A percentile compares a stretch with the other conserved stretches of the same genome.
These are phyloP conservation scores for Trichophaea hybrida DNA, from an alignment of 2,329 filamentous ascomycete genomes.

Conservation along the genomic window DNA sequence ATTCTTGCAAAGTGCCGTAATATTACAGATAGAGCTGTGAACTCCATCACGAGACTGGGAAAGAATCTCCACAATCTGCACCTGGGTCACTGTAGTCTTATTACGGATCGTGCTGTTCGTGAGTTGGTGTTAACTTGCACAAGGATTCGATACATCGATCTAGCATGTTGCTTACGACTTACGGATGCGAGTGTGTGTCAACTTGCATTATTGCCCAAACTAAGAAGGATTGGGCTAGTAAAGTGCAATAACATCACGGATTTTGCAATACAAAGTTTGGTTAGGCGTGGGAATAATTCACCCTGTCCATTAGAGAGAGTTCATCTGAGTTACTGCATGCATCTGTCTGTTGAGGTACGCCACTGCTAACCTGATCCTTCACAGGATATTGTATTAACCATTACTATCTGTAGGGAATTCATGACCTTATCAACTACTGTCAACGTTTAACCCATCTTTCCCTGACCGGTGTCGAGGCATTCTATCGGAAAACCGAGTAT, in stretches of 20 bases:
- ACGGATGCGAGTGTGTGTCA: conserved; percentile 78
- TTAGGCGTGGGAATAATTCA: conserved; percentile 45
- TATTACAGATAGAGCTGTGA: conserved; percentile 75
- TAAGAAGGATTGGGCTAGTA: conserved; percentile 86
- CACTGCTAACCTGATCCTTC: conserved; percentile 28
- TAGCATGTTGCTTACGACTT: conserved; percentile 83
- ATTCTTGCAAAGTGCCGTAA: conserved; percentile 88
- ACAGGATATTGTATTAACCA: background rate
- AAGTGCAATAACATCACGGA: conserved; percentile 89
- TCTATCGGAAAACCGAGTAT: conserved; percentile 59
- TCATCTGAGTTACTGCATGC: conserved; percentile 43
- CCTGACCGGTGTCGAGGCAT: conserved; percentile 83
- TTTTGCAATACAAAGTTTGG: conserved; percentile 70
- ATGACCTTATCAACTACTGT: conserved; percentile 76
- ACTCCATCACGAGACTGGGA: conserved; percentile 69
- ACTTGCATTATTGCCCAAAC: conserved; percentile 73
- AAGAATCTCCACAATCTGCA: conserved; percentile 97
- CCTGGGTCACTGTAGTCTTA: conserved; percentile 78
- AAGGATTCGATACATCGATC: conserved; percentile 88
- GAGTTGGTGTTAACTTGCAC: conserved; percentile 75
- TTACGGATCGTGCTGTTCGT: conserved; percentile 79
- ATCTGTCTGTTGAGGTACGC: conserved; percentile 60
- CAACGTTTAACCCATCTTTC: conserved; percentile 85
- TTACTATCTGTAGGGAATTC: conserved; percentile 54
- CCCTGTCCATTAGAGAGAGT: conserved; percentile 65